Evolutionary conservation across 73 alveolate genomes (phyloP), one percentile per base, ranked within the genome.

Genomic region (Effrenium voratum): DNA sequence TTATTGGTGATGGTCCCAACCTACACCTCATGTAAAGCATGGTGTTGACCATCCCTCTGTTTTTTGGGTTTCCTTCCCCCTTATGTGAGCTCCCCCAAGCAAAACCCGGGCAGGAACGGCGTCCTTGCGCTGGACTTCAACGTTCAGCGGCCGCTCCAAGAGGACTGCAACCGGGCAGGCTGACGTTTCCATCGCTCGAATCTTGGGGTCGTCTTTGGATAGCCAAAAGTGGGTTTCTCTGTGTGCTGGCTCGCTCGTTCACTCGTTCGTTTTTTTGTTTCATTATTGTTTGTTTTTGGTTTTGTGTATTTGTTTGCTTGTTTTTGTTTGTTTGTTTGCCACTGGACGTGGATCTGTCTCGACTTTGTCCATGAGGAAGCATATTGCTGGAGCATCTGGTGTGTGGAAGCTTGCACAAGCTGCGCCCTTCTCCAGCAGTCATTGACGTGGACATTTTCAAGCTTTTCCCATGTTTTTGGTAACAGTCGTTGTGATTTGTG

Each of bases 71-170:
- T 30, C 72, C 16, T 57, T 57, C 72, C 68, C 12, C 12, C 22
- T 22, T 15, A 12, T 55, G 12, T 12, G 68, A 15, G 12, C 30
- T 55, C 22, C 22, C 22, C 68, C 86, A n/a, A n/a, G n/a, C n/a
- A n/a, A n/a, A n/a, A n/a, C 38, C 26, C 50, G n/a, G 82, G 32
- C 88, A 88, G 96, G 86, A 91, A 91, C 45, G 98, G 98, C 44
- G 28, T 57, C 44, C 88, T 66, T 57, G 98, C 76, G n/a, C 40
- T 91, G 98, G 98, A 91, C 88, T 91, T 91, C n/a, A 88, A 91
- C 45, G 57, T 72, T 38, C 72, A 73, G 43, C 98, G 98, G 32
- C 98, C 98, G 44, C 45, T 91, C 44, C 86, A 70, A 50, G 77
- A 91, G 86, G 84, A 36, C 3, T 8, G 50, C n/a, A 72, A 24